phyloP scores from a whole-genome alignment of 2,329 filamentous ascomycete genomes.

The Lecanicillium sp. region DNA sequence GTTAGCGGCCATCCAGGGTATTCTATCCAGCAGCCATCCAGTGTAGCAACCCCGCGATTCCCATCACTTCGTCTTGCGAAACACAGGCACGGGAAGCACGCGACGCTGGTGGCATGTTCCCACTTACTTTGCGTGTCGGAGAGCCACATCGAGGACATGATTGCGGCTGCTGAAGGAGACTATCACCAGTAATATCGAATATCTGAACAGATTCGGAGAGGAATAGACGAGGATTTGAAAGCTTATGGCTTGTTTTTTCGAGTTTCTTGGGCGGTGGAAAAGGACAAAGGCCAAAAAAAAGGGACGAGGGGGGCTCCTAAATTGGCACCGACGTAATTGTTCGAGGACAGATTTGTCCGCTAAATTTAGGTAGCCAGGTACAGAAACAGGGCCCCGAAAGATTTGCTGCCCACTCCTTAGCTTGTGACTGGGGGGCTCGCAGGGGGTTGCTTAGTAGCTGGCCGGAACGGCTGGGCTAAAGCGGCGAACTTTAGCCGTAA shows the following conservation, averaged over 20 bases:
- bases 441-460: too few species aligned
- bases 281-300: slow-evolving; percentile 1
- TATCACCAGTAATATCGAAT: too few species aligned
- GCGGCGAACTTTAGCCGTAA: background rate
- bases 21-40: background rate
- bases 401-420: background rate
- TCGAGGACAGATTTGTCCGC: slow-evolving; percentile 1
- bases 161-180: too few species aligned
- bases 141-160: slow-evolving; percentile 89
- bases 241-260: too few species aligned
- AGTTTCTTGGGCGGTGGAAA: too few species aligned
- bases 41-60: too few species aligned
- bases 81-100: slow-evolving; percentile 1
- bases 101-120: slow-evolving; percentile 5
- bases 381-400: too few species aligned
- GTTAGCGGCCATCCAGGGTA: slow-evolving; percentile 19
- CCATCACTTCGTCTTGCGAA: background rate
- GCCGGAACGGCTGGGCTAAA: background rate
- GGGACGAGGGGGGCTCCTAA: background rate
- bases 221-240: too few species aligned
- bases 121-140: slow-evolving; percentile 86
- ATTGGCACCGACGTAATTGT: background rate
- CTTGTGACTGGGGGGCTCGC: background rate
- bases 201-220: too few species aligned
- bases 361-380: slow-evolving; percentile 5